Evolutionary conservation across 2,329 filamentous ascomycete genomes (phyloP), one percentile per base, ranked within the genome.

Genomic region (Orbilia blumenaviensis): DNA sequence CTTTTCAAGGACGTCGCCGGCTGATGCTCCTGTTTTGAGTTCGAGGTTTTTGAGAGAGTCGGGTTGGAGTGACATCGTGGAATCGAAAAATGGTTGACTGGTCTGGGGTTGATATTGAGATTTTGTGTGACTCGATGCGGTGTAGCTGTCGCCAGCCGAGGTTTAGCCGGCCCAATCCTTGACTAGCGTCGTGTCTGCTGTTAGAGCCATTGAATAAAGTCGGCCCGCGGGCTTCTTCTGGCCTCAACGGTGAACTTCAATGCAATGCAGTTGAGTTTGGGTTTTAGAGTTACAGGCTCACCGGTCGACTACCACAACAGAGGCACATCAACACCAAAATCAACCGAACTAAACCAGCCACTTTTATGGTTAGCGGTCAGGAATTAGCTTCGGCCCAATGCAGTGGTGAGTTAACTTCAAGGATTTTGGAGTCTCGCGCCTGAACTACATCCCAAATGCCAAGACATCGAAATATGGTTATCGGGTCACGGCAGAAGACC

Each of bases 1-100:
- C 21, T 80, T 80, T 32, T 67, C 82, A 12, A 82, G 77, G 66
- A 78, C 81, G 8, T 80, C 82, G 12, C 83, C 83, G 73, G 78
- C 81, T 5, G 77, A 81, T 25, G 81, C 81, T 16, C 79, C 82
- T 7, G 63, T 68, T 56, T 60, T 75, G n/a, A 75, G 56, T 46
- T 75, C 71, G 44, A 67, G 63, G 6, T 50, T 18, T 48, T 68
- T 63, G 46, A 62, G 25, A 41, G 48, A 56, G 18, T 44, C 36
- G 10, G 63, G 58, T 3, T 58, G 44, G 10, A 67, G 18, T 54
- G 46, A 58, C 71, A 75, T 75, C 44, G 34, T 68, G 52, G n/a
- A n/a, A 25, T 34, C 8, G 29, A 10, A 18, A 41, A 23, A 9
- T 8, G 32, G 14, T 63, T 9, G 32, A 12, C 21, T n/a, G n/a